Base-by-base conservation (phyloP, 2,329 filamentous ascomycete species). In the Blastomyces emzantsi region DNA sequence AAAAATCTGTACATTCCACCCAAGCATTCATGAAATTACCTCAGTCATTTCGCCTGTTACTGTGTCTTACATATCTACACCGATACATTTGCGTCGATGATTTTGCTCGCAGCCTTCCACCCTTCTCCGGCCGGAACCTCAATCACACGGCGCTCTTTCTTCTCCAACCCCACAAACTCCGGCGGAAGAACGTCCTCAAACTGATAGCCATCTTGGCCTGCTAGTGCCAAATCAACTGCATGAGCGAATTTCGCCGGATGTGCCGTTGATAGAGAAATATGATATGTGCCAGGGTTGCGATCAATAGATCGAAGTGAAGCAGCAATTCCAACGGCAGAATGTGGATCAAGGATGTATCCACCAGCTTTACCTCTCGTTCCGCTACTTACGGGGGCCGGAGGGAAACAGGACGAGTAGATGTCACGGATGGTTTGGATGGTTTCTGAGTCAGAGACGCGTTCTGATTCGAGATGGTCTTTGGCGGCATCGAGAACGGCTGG, bases 191-290 rank as follows among this genome's bases (percentile, higher is more conserved):
- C 89, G 66, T 88, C 84, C 51, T 85, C 81, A 73, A 96, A 96
- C 69, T 85, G 82, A 70, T 95, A 97, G 1, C 83, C 86, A n/a
- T 82, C 75, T 72, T 90, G 82, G 9, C 83, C 83, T 67, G 86
- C 83, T 65, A 97, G 80, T 0, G 93, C 92, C 58, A 89, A 75
- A 69, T 92, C 88, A 1, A 99, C 93, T 0, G 92, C 92, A 41
- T 85, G 85, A 0, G 89, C 87, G 72, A 99, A 99, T 77, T 99
- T 99, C 66, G 93, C 94, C 0, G 94, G 93, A 76, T 99, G 94
- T 2, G 94, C 94, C 1, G 94, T 99, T 1, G 92, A 90, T 2
- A 99, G 85, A 1, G 91, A 87, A 70, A 99, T 89, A 74, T 96
- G 89, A 61, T 87, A 78, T 19, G 79, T 79, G 2, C 76, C 73